Evolutionary conservation across 768 basidiomycete genomes (phyloP).

Genomic region (Xanthoconium purpureum): DNA sequence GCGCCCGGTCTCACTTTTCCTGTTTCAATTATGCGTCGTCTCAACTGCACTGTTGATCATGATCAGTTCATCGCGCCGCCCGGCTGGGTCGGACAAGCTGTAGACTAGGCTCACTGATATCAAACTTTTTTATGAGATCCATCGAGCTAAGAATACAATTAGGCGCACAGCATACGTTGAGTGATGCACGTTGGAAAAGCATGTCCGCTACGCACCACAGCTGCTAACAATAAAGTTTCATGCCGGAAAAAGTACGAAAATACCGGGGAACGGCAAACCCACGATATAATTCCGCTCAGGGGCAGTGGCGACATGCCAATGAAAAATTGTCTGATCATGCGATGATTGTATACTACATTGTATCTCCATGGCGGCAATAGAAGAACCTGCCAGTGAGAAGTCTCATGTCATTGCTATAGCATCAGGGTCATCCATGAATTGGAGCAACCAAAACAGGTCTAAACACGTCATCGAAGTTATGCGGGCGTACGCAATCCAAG

Average conservation of each 20-base stretch:
- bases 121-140: slow-evolving; percentile 18
- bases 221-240: slow-evolving; percentile 16
- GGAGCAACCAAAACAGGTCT: slow-evolving; percentile 10
- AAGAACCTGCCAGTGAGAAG: slow-evolving; percentile 17
- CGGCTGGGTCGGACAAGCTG: slow-evolving; percentile 11
- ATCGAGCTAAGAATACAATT: slow-evolving; percentile 25
- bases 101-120: slow-evolving; percentile 6
- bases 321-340: slow-evolving; percentile 7
- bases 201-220: slow-evolving; percentile 22
- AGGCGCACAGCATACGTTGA: slow-evolving; percentile 17
- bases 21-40: background rate
- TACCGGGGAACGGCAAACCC: slow-evolving; percentile 8
- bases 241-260: background rate
- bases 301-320: slow-evolving; percentile 22
- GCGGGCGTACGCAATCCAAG: background rate
- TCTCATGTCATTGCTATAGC: slow-evolving; percentile 4
- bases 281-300: slow-evolving; percentile 28
- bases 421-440: slow-evolving; percentile 23
- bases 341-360: slow-evolving; percentile 4
- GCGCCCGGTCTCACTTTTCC: slow-evolving; percentile 9
- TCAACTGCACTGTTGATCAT: slow-evolving; percentile 14
- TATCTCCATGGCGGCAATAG: slow-evolving; percentile 29
- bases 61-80: slow-evolving; percentile 14
- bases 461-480: slow-evolving; percentile 13
- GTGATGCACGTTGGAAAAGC: slow-evolving; percentile 28